Evolutionary conservation across 768 basidiomycete species (phyloP).

Genomic region (Fomitopsis serialis): DNA sequence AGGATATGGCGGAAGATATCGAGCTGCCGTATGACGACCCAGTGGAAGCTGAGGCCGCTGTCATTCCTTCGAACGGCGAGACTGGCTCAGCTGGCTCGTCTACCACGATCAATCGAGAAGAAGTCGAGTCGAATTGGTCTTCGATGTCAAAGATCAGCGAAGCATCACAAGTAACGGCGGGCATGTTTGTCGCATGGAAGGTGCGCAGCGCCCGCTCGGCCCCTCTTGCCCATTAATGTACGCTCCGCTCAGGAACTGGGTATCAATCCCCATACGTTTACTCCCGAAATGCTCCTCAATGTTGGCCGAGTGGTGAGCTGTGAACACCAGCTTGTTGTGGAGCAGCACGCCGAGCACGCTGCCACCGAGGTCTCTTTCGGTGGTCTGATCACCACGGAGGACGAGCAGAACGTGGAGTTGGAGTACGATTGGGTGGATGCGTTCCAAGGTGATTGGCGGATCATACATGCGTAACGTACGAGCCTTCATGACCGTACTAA

Average conservation of each 20-base stretch:
- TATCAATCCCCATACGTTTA: constrained; percentile 51
- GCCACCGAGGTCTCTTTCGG: constrained; percentile 23
- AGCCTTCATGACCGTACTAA: background rate
- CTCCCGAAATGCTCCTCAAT: constrained; percentile 53
- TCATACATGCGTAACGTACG: constrained; percentile 2
- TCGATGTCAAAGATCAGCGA: constrained; percentile 15
- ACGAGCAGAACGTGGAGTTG: constrained; percentile 18
- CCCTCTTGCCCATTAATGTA: background rate
- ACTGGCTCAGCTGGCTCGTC: background rate
- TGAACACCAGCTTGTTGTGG: constrained; percentile 16
- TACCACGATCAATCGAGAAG: constrained; percentile 8
- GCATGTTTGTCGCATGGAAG: constrained; percentile 29
- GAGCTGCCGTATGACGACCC: constrained; percentile 32
- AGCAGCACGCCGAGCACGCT: constrained; percentile 5
- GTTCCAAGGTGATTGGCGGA: constrained; percentile 24
- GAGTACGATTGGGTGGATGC: constrained; percentile 26
- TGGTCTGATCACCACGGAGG: constrained; percentile 9
- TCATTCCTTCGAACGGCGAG: background rate
- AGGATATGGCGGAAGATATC: constrained; percentile 1
- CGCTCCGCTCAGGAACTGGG: constrained; percentile 41
- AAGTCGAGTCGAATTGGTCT: constrained; percentile 24
- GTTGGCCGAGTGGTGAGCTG: constrained; percentile 33
- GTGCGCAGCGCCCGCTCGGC: constrained; percentile 11
- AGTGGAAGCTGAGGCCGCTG: constrained; percentile 7
- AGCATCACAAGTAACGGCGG: constrained; percentile 11